Evolutionary conservation across 345 rosid genomes (phyloP).

Genomic region (Populus deltoides): DNA sequence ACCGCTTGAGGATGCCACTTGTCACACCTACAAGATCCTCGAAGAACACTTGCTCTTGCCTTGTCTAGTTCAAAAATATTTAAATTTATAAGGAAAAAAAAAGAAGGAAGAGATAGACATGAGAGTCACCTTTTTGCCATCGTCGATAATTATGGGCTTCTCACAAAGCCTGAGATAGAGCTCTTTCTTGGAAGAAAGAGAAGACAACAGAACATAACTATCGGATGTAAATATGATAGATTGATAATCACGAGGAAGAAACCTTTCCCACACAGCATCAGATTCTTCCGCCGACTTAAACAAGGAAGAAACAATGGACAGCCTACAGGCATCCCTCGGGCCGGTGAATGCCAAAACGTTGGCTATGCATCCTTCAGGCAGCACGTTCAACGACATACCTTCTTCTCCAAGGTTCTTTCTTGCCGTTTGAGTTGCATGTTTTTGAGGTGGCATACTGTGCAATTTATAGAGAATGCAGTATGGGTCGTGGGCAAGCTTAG

Average conservation of each 20-base stretch:
- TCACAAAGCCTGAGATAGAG: conserved; percentile 44
- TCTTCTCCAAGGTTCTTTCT: background rate
- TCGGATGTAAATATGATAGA: conserved; percentile 24
- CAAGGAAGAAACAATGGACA: conserved; percentile 41
- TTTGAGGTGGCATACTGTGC: background rate
- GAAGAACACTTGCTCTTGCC: background rate
- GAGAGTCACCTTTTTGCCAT: conserved; percentile 49
- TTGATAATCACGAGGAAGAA: conserved; percentile 45
- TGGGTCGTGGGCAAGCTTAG: background rate
- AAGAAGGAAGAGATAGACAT: too few relatives aligned
- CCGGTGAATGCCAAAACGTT: conserved; percentile 39
- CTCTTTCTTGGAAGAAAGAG: conserved; percentile 40
- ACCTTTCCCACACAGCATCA: conserved; percentile 59
- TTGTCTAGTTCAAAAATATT: too few relatives aligned
- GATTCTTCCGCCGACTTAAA: conserved; percentile 50
- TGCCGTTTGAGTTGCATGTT: background rate
- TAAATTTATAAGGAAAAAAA: background rate
- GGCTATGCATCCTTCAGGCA: conserved; percentile 58
- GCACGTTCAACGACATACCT: background rate
- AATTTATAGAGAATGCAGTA: background rate
- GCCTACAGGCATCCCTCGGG: conserved; percentile 48
- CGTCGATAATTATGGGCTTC: conserved; percentile 47
- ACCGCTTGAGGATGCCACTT: too few relatives aligned
- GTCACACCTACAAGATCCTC: too few relatives aligned
- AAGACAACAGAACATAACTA: background rate